Evolutionary conservation across 768 basidiomycete species (phyloP).

Genomic region (Lactifluus volemus): DNA sequence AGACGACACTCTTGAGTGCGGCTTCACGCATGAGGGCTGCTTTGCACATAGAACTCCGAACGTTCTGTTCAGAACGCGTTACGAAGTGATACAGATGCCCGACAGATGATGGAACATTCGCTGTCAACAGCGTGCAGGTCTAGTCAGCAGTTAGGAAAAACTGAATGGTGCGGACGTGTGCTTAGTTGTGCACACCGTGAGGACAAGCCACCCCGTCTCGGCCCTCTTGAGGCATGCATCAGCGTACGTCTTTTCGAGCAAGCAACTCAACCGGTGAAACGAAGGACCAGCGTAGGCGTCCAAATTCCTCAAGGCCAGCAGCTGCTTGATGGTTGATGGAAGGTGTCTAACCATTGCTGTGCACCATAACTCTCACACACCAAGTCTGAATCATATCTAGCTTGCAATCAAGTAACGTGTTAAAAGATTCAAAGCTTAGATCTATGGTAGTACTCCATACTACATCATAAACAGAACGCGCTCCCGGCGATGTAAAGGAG

Average conservation of each 20-base stretch:
- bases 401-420: not conserved
- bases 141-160: conserved; percentile 23
- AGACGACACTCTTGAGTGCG: conserved; percentile 82
- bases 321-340: conserved; percentile 61
- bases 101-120: conserved; percentile 71
- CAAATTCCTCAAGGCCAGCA: conserved; percentile 60
- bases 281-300: conserved; percentile 51
- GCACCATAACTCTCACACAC: not conserved
- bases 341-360: conserved; percentile 36
- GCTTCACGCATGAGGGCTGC: conserved; percentile 86
- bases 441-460: conserved; percentile 4
- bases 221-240: conserved; percentile 58
- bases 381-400: not conserved
- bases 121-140: conserved; percentile 79
- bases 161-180: not conserved
- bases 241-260: conserved; percentile 53
- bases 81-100: conserved; percentile 77
- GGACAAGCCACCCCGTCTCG: conserved; percentile 74
- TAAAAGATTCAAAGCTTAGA: not conserved
- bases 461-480: not conserved
- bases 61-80: conserved; percentile 39
- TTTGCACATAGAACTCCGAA: conserved; percentile 44
- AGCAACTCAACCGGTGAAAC: conserved; percentile 38
- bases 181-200: conserved; percentile 45
- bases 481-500: not conserved